A percentile compares a stretch with the other conserved stretches of the same genome.
Evolutionary conservation across 192 early-diverging fungal species (phyloP).

Genomic region (Umbelopsis isabellina): DNA sequence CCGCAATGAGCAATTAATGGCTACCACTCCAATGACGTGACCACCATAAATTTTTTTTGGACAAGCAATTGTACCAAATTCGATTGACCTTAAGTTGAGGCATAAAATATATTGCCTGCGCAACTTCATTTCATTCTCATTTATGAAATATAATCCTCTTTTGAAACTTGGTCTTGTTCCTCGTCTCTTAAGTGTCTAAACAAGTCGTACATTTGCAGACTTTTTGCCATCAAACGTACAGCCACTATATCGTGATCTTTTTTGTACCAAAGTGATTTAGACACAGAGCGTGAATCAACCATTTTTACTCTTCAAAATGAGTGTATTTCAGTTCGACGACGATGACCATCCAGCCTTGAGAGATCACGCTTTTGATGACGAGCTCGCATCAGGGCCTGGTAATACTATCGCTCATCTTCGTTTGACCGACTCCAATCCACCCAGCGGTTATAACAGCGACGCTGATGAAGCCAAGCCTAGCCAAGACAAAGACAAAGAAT

Average conservation of each 20-base stretch:
- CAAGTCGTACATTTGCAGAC: neutral
- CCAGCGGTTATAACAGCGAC: slow-evolving; percentile 31
- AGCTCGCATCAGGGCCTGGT: slow-evolving; percentile 25
- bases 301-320: slow-evolving; percentile 34
- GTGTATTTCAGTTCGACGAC: slow-evolving; percentile 55
- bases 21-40: neutral
- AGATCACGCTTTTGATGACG: slow-evolving; percentile 38
- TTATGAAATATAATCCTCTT: slow-evolving; percentile 20
- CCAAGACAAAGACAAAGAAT: slow-evolving; percentile 33
- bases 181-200: neutral
- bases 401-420: slow-evolving; percentile 27
- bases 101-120: slow-evolving; percentile 19
- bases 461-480: slow-evolving; percentile 25
- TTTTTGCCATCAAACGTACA: neutral
- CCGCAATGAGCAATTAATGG: slow-evolving; percentile 3
- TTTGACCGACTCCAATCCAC: slow-evolving; percentile 9
- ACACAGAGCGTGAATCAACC: neutral
- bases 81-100: neutral
- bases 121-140: neutral
- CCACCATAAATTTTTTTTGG: neutral
- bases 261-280: neutral
- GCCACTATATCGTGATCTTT: neutral
- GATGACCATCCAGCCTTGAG: slow-evolving; percentile 46
- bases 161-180: slow-evolving; percentile 22
- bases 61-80: neutral